Base-by-base conservation (phyloP, 768 basidiomycete species). In the button mushroom (Agaricus bisporus) region DNA sequence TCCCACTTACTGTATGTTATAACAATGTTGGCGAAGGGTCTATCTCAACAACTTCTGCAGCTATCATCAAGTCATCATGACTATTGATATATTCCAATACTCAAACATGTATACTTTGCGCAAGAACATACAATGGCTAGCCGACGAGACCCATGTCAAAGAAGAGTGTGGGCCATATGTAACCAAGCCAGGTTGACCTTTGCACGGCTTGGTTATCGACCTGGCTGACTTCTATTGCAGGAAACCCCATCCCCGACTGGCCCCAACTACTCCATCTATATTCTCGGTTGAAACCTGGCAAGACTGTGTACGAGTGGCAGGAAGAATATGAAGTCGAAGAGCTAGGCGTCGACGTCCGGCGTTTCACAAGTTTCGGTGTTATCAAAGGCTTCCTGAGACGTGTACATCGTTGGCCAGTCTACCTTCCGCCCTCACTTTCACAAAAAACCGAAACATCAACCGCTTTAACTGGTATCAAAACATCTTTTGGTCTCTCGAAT, bases 321-420 rank as follows among this genome's bases (percentile, higher is more conserved):
- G 82, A 90, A 60, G 73, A 74, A 39, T 76, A 92, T 60, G 73
- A 83, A 18, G 81, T 94, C 15, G 78, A 85, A 46, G 70, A 74
- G 5, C 67, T 85, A 18, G 91, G 90, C 2, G 86, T 98, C 49
- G 97, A 99, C 65, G 79, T 91, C 7, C 82, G 95, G 8, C 82
- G 97, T n/a, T 97, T 99, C 67, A 84, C 92, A 15, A 94, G 89
- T 56, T 99, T 98, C 63, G 97, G 97, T 5, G 90, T 98, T 20
- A 95, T 99, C 71, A 99, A 99, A 85, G 95, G 95, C 0, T 98
- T 98, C 66, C 75, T 99, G 14, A 85, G 92, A 11, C 78, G 97
- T 39, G 86, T 98, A 0, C 91, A 97, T 64, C 83, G 94, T n/a
- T 98, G 86, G 77, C 97, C 95, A 0, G 72, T 95, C 41, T 79